Evolutionary conservation across 345 rosid genomes (phyloP), one percentile per base, ranked within the genome.

Genomic region (Garcia nutans): DNA sequence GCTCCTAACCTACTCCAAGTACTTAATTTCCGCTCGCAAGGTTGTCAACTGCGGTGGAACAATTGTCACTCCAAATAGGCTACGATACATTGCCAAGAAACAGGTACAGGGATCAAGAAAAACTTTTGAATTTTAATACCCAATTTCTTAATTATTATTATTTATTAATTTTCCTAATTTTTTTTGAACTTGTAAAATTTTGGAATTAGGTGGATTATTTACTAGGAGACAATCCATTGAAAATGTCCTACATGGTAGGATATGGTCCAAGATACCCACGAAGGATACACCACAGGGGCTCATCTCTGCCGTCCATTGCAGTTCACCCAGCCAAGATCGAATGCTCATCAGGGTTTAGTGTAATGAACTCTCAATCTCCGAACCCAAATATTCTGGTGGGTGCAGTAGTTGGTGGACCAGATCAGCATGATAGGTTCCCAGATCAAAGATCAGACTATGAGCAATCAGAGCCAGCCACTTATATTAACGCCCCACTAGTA

Each of bases 1-100:
- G 81, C 89, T 88, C 73, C 57, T 88, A 45, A 83, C 88, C 56
- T 88, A 88, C 57, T 88, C 91, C 76, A 88, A 88, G 79, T 86
- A 86, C 80, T 78, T 88, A 41, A 76, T 82, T 77, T 77, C 82
- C 49, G 79, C 89, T 17, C 80, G 20, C 73, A 81, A 75, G 37
- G 76, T 81, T 67, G 87, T 86, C 70, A 86, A 81, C 80, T 88
- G 91, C 69, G 91, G 89, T 47, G 86, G 85, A 47, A 79, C 84
- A 60, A 72, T 77, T 37, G 77, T 86, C 56, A 86, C 88, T 37
- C 82, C 91, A 0, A 85, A 82, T 2, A 83, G 83, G 47, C 79
- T 88, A 56, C 79, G 89, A n/a, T 23, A 80, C 63, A 82, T 86
- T 59, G 91, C 91, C 77, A 88, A 80, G 72, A 88, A 47, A 78